A percentile compares a stretch with the other conserved stretches of the same genome.
These are phyloP conservation scores for Bruguiera parviflora DNA, from an alignment of 345 rosid genomes.

Conservation along the genomic window DNA sequence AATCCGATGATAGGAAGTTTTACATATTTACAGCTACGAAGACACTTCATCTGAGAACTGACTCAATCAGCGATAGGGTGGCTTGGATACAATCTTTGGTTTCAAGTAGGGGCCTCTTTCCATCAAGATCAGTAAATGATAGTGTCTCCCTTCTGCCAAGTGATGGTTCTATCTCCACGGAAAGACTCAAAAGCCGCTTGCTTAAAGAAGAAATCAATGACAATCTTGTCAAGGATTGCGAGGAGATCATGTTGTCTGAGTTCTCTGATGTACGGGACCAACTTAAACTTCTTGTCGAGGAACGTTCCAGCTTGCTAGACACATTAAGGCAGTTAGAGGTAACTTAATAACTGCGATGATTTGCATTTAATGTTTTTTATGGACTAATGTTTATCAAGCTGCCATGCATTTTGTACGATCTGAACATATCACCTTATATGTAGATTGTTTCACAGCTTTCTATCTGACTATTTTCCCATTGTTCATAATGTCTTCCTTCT, in stretches of 20 bases:
- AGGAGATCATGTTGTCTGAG: constrained; percentile 84
- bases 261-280: constrained; percentile 72
- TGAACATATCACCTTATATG: too few species aligned
- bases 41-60: constrained; percentile 92
- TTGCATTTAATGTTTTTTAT: too few species aligned
- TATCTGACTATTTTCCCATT: too few species aligned
- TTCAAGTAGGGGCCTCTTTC: constrained; percentile 58
- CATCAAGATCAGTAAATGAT: constrained; percentile 57
- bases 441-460: too few species aligned
- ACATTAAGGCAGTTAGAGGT: constrained; percentile 93
- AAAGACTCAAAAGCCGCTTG: constrained; percentile 64
- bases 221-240: constrained; percentile 81
- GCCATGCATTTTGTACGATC: too few species aligned
- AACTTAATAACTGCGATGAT: constrained; percentile 10
- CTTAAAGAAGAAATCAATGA: constrained; percentile 62
- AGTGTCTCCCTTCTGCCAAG: constrained; percentile 50
- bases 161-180: constrained; percentile 69
- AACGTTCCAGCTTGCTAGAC: constrained; percentile 68
- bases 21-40: constrained; percentile 96
- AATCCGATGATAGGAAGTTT: constrained; percentile 82
- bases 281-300: constrained; percentile 64
- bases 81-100: constrained; percentile 93
- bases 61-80: constrained; percentile 64
- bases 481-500: too few species aligned
- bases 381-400: too few species aligned